Evolutionary conservation across 2,329 filamentous ascomycete species (phyloP), one percentile per base, ranked within the genome.

Genomic region (Bipolaris oryzae): DNA sequence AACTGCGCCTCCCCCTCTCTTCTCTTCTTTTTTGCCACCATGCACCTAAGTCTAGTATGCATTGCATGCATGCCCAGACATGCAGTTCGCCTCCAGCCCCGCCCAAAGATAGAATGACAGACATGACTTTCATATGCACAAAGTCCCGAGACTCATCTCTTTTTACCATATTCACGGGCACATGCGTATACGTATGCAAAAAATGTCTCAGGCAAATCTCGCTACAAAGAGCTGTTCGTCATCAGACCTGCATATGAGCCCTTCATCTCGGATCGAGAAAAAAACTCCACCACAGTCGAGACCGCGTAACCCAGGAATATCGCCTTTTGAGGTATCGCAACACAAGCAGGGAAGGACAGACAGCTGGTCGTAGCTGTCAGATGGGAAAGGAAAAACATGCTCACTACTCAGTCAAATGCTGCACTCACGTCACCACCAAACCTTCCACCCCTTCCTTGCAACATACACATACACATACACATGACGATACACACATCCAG

Each of bases 121-220:
- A 49, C 50, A 47, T 48, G 42, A 39, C 33, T n/a, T 49, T 28
- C 6, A 11, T 23, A 53, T 53, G 50, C 33, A 53, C 31, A 33
- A 57, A 28, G 31, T 57, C 33, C 54, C 50, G 50, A 53, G 54
- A 53, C 53, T 41, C 43, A 45, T 53, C 50, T 48, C 34, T 53
- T 48, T 39, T 18, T 23, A 23, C 38, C 25, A 43, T 18, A 28
- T 23, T 28, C 25, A 23, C 15, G 15, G 39, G 23, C 15, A 13
- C 13, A 25, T 38, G 44, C 44, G 45, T 41, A 25, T 11, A 34
- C 28, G 20, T 42, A 53, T 49, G 46, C 51, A 38, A 20, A 31
- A 28, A 28, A 43, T 56, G 54, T 53, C 38, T 57, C 44, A 41
- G 23, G 44, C 49, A 45, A 39, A 28, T 20, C 25, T 39, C 34